Base-by-base conservation (phyloP, 163 green algal species). In the Chloromonas sp. region DNA sequence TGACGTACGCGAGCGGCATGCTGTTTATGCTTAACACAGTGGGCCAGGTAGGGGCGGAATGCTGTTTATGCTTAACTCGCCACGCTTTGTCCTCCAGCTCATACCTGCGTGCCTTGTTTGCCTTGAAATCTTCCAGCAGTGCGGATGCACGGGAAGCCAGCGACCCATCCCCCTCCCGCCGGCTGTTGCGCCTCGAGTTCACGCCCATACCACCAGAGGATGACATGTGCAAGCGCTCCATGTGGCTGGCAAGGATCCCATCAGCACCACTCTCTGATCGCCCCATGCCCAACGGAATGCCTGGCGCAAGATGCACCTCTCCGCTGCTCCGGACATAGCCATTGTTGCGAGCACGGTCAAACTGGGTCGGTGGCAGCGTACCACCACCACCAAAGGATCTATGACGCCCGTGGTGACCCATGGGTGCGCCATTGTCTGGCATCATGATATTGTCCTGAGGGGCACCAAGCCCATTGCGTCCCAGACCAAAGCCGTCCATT, bases 81-180 rank as follows among this genome's bases (percentile, higher is more conserved):
- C 8, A n/a, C 70, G 8, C 8, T 8, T 8, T 76, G 70, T 76
- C 85, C 83, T 83, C 58, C 60, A 91, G 87, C 83, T 90, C 87
- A 79, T 85, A 92, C 81, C 84, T 87, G 58, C 88, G 83, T 0
- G 83, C 87, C 82, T 91, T 92, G 88, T 91, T 92, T 82, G 81
- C 86, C 84, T 93, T 93, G 83, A 90, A 93, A 83, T 93, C 90
- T 77, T 93, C 90, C 66, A 93, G 86, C 84, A 93, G 78, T 2
- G 87, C 86, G 84, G 66, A 74, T 11, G 58, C 78, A 59, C 60
- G 58, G 60, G 78, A 1, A 60, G 92, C 88, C 61, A 57, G 61
- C 70, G 60, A 14, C 58, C 14, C 74, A 59, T 3, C 70, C 58
- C 60, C 84, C 2, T 62, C 3, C 0, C 80, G 83, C 71, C 60